Evolutionary conservation across 2,329 filamentous ascomycete species (phyloP).

Genomic region (Botrytis tulipae): DNA sequence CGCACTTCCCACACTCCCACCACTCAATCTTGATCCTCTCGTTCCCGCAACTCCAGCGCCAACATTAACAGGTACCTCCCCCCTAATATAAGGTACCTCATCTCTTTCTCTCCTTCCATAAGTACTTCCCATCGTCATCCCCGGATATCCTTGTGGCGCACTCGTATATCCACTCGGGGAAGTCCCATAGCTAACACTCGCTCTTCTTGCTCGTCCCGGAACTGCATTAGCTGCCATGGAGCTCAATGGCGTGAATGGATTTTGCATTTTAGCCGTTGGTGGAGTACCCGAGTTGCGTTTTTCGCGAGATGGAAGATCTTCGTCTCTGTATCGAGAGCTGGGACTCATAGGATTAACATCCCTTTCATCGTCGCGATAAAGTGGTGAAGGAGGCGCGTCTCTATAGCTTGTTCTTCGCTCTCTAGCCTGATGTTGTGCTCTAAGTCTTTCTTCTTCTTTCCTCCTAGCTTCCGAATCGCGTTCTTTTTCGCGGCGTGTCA

Average conservation of each 20-base stretch:
- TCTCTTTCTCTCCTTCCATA: not conserved
- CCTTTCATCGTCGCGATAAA: not conserved
- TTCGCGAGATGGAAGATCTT: not conserved
- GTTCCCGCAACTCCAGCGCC: not conserved
- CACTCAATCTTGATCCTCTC: not conserved
- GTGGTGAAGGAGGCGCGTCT: not conserved
- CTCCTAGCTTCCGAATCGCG: not conserved
- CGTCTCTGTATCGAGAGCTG: not conserved
- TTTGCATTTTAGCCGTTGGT: not conserved
- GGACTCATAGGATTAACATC: not conserved
- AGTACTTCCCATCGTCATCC: not conserved
- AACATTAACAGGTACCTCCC: slow-evolving; percentile 1
- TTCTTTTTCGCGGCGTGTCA: slow-evolving; percentile 10
- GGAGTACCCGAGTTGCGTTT: slow-evolving; percentile 7
- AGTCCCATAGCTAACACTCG: slow-evolving; percentile 15
- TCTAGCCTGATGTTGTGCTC: not conserved
- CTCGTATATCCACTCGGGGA: not conserved
- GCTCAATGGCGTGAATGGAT: slow-evolving; percentile 8
- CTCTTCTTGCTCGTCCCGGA: not conserved
- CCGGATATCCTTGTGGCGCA: slow-evolving; percentile 13
- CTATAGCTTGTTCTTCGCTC: slow-evolving; percentile 7
- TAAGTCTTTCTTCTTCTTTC: not conserved
- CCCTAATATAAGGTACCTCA: slow-evolving; percentile 16
- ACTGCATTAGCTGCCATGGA: not conserved
- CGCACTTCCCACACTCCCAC: slow-evolving; percentile 8